Base-by-base conservation (phyloP, 1,284 basidiomycete species). In the Cronartium ribicola region DNA sequence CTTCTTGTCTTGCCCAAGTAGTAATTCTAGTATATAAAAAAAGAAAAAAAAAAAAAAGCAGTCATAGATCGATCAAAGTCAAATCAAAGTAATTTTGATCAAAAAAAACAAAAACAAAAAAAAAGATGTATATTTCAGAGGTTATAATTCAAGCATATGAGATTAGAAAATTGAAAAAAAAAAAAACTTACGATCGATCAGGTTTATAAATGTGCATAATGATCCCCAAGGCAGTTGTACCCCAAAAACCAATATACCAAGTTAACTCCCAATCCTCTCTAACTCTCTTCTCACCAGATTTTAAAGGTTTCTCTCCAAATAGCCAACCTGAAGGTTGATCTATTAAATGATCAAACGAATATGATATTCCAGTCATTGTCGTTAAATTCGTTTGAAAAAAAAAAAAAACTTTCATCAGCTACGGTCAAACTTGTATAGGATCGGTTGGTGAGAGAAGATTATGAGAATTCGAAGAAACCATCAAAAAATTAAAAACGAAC, bases 221-320 rank as follows among this genome's bases (percentile, higher is more conserved):
- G 4, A 71, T 71, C 0, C 69, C 69, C 2, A 71, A 29, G 8
- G 41, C 39, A 37, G 69, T 71, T 8, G 69, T 71, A 14, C 69
- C 69, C 69, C 69, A 71, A 57, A 71, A 71, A 37, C 69, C 69
- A 39, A 71, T 71, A 57, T 71, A 71, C 69, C 69, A 71, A 22
- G 57, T 71, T 40, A 71, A 57, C 43, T 71, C 69, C 69, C 69
- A 71, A 40, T 65, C 69, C 43, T 71, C 69, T 44, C 69, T 61
- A 14, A 64, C 69, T 39, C 69, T 14, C 57, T 71, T 71, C 46
- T 71, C 29, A n/a, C 69, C 69, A 0, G 20, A 17, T n/a, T 46
- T 46, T 2, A 71, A 43, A 6, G 69, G 69, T 48, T 57, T 46
- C 59, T 71, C 69, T 10, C 69, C 69, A 51, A 71, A 71, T 6